Conservation (phyloP, 1,284 basidiomycete genomes). For the Microbotryum silenes-acaulis region DNA sequence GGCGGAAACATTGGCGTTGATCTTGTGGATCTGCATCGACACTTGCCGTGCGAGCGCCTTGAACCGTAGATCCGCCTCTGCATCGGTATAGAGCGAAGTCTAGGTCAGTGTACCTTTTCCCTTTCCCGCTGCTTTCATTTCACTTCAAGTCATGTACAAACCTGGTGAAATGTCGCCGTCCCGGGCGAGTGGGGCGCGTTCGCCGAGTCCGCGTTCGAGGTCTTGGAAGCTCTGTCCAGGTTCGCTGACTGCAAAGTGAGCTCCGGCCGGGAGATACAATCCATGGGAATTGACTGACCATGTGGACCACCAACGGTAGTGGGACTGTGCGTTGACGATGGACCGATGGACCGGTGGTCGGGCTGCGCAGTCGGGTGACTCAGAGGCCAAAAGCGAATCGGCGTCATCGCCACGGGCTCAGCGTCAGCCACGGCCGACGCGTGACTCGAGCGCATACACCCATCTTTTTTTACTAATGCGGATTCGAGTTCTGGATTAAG, state of each 20-base stretch:
- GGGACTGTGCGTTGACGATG: not conserved
- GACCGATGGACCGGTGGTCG: not conserved
- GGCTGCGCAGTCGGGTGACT: not conserved
- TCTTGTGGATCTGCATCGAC: conserved; percentile 95
- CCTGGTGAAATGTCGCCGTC: conserved; percentile 8
- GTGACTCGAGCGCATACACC: not conserved
- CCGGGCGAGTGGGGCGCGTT: conserved; percentile 12
- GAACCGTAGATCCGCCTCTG: conserved; percentile 47
- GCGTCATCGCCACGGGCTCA: not conserved
- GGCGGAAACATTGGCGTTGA: conserved; percentile 92
- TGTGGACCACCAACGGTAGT: not conserved
- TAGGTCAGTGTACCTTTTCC: not conserved
- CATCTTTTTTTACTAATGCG: not conserved
- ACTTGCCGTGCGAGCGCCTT: conserved; percentile 70
- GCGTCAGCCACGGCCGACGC: too few species aligned
- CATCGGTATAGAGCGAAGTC: conserved; percentile 4
- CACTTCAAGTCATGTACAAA: not conserved
- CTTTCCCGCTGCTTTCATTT: too few species aligned
- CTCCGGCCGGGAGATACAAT: not conserved
- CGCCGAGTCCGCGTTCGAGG: conserved; percentile 26
- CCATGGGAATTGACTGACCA: not conserved
- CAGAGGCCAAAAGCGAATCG: not conserved
- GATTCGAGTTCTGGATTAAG: too few species aligned
- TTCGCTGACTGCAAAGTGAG: not conserved
- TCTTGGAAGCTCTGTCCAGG: conserved; percentile 20